A percentile compares a stretch with the other conserved stretches of the same genome.
phyloP scores from a whole-genome alignment of 129 eudicot genomes.

The Helianthus annuus region DNA sequence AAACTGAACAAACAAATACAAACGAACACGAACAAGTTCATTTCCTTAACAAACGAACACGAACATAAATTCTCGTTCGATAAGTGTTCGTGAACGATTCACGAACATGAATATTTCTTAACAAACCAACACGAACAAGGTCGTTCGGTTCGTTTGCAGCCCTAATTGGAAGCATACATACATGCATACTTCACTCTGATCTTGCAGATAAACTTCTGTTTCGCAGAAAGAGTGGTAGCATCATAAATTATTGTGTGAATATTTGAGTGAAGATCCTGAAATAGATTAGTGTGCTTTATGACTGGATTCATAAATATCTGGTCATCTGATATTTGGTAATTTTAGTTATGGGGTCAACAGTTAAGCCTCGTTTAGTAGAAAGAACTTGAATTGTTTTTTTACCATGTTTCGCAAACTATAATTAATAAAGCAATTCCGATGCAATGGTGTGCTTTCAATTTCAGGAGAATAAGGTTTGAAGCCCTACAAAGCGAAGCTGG shows the following conservation, averaged over 20 bases:
- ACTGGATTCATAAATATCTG: neutral
- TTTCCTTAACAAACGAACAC: no score
- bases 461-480: constrained; percentile 89
- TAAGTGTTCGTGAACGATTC: no score
- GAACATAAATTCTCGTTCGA: no score
- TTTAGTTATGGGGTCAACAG: neutral
- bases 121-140: no score
- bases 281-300: neutral
- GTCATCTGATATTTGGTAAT: neutral
- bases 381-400: neutral
- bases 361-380: neutral
- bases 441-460: neutral
- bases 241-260: neutral
- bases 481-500: constrained; percentile 95
- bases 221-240: neutral
- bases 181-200: neutral
- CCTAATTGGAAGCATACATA: neutral
- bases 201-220: constrained; percentile 6
- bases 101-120: no score
- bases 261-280: no score
- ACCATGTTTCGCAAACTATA: neutral
- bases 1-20: no score
- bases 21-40: no score
- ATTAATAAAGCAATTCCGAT: neutral
- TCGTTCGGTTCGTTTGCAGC: no score